Conservation (phyloP, 2,329 filamentous ascomycete genomes). For the Myotisia sp. region DNA sequence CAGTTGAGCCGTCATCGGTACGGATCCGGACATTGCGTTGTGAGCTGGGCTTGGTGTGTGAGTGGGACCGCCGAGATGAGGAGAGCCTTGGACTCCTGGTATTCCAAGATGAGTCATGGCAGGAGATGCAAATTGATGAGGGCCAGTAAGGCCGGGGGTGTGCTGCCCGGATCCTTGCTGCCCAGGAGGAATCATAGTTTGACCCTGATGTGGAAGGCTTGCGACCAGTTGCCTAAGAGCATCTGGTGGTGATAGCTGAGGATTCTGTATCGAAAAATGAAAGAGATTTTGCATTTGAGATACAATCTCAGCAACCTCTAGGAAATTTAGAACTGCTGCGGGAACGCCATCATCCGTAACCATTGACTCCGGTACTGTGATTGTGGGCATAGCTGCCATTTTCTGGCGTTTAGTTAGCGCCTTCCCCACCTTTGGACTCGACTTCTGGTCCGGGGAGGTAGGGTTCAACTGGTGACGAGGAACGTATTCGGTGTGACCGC, state of each 20-base stretch:
- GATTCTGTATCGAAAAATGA: constrained; percentile 40
- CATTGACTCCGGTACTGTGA: constrained; percentile 32
- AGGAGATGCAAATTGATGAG: constrained; percentile 44
- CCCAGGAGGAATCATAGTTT: constrained; percentile 21
- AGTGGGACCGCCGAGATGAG: constrained; percentile 38
- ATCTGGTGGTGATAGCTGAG: constrained; percentile 38
- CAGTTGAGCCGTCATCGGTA: constrained; percentile 43
- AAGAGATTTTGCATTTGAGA: constrained; percentile 50
- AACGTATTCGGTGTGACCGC: constrained; percentile 67
- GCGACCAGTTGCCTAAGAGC: constrained; percentile 41
- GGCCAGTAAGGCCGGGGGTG: constrained; percentile 33
- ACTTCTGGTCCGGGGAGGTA: constrained; percentile 41
- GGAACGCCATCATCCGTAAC: constrained; percentile 42
- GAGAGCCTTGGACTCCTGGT: constrained; percentile 34
- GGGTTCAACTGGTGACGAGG: constrained; percentile 47
- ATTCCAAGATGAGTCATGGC: constrained; percentile 41
- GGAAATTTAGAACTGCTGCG: constrained; percentile 42
- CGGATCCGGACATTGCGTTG: constrained; percentile 32
- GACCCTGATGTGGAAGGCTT: constrained; percentile 28
- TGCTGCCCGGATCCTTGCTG: constrained; percentile 26
- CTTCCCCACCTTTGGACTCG: constrained; percentile 46
- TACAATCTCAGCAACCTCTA: constrained; percentile 54
- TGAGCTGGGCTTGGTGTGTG: constrained; percentile 33
- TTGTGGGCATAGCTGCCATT: constrained; percentile 23
- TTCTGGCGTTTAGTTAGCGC: constrained; percentile 38